These are phyloP conservation scores for Cokeromyces recurvatus DNA, from an alignment of 371 early-diverging fungal genomes.

Conservation along the genomic window DNA sequence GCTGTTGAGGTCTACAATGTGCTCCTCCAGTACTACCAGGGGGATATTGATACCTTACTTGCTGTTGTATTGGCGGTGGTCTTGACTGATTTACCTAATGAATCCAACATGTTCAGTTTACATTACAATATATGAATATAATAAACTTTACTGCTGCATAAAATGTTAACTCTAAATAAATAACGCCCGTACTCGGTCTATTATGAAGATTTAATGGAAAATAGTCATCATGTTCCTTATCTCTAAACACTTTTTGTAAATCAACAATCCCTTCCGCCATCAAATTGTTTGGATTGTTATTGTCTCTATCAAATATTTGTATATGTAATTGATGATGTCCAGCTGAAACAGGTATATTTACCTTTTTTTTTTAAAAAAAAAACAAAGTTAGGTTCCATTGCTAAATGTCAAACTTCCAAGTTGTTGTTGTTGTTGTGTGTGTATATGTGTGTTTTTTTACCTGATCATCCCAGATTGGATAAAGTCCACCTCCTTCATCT, in stretches of 20 bases:
- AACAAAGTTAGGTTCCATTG: background rate
- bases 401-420: background rate
- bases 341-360: conserved; percentile 17
- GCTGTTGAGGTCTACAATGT: background rate
- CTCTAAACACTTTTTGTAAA: conserved; percentile 21
- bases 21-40: conserved; percentile 1
- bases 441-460: no score
- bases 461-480: conserved; percentile 31
- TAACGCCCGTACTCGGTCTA: conserved; percentile 19
- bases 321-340: conserved; percentile 17
- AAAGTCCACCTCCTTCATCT: conserved; percentile 18
- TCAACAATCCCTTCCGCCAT: conserved; percentile 27
- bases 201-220: conserved; percentile 15
- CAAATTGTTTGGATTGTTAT: conserved; percentile 13
- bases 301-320: conserved; percentile 26
- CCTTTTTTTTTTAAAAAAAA: conserved; percentile 1
- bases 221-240: conserved; percentile 31
- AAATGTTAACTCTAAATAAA: conserved; percentile 36
- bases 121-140: background rate
- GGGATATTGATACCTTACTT: conserved; percentile 16
- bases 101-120: no score
- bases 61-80: conserved; percentile 21
- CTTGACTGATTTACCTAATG: background rate
- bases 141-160: conserved; percentile 24
- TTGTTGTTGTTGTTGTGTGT: no score